A percentile compares a stretch with the other conserved stretches of the same genome.
Evolutionary conservation across 2,329 filamentous ascomycete species (phyloP).

Genomic region (Lachnellula subtilissima): DNA sequence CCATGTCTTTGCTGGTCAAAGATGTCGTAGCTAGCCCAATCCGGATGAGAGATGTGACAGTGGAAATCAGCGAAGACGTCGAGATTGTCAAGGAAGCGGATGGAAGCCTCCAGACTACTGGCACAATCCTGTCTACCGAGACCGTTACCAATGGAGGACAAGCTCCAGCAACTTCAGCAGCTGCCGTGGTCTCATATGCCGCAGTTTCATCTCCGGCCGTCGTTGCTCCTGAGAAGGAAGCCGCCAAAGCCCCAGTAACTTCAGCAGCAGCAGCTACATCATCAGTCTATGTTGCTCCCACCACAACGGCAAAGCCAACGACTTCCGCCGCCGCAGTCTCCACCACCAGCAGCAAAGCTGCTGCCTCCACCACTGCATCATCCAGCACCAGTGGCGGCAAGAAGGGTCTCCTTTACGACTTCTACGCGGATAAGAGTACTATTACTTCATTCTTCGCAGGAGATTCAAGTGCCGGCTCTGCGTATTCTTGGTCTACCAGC

Average conservation of each 20-base stretch:
- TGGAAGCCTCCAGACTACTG: constrained; percentile 19
- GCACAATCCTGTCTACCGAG: constrained; percentile 11
- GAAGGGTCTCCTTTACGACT: constrained; percentile 68
- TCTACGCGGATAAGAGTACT: constrained; percentile 18
- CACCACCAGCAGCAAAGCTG: background rate
- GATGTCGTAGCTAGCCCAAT: constrained; percentile 22
- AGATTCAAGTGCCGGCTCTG: no score
- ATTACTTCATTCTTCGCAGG: constrained; percentile 45
- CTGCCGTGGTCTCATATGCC: background rate
- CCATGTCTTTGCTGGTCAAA: constrained; percentile 30
- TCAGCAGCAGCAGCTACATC: constrained; percentile 5
- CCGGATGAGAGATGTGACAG: constrained; percentile 18
- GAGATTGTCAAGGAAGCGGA: constrained; percentile 19
- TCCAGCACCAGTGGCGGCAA: constrained; percentile 8
- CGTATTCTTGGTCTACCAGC: background rate
- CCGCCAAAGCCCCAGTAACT: background rate
- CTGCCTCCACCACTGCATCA: constrained; percentile 1
- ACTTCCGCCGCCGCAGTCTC: background rate
- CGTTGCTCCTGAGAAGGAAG: background rate
- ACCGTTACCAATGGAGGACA: constrained; percentile 18
- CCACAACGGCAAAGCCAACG: background rate
- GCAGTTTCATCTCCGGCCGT: background rate
- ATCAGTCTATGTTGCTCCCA: background rate
- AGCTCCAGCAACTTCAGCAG: background rate
- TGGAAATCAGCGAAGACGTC: constrained; percentile 22